These are phyloP conservation scores for Sclerospora graminicola DNA, from an alignment of 352 stramenopile species.

Conservation along the genomic window DNA sequence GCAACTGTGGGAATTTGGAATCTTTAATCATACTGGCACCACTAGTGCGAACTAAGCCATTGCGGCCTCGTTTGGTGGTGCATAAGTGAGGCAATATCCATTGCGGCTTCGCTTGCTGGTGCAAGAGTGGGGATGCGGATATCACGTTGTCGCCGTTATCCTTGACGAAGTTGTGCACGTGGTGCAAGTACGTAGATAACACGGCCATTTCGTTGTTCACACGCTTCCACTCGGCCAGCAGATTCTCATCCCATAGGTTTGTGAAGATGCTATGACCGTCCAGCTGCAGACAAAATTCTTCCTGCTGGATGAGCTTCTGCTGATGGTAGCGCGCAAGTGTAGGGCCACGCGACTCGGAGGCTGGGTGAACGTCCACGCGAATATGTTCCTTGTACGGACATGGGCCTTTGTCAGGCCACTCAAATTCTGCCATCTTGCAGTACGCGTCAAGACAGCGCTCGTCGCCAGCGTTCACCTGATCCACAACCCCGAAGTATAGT, in stretches of 20 bases:
- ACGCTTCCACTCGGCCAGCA: slow-evolving; percentile 63
- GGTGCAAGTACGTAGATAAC: slow-evolving; percentile 71
- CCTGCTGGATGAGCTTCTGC: slow-evolving; percentile 59
- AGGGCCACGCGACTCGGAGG: slow-evolving; percentile 63
- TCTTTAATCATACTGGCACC: slow-evolving; percentile 72
- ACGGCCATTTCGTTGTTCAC: slow-evolving; percentile 80
- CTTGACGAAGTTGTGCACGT: slow-evolving; percentile 75
- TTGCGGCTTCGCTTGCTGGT: not conserved
- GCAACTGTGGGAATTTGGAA: slow-evolving; percentile 65
- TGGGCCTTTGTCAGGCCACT: slow-evolving; percentile 50
- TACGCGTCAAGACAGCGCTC: slow-evolving; percentile 63
- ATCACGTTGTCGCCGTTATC: slow-evolving; percentile 68
- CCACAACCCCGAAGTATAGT: slow-evolving; percentile 72
- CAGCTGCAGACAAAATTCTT: slow-evolving; percentile 81
- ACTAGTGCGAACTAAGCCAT: slow-evolving; percentile 57
- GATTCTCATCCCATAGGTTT: slow-evolving; percentile 68
- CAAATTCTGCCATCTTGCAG: slow-evolving; percentile 56
- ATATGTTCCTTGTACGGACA: slow-evolving; percentile 71
- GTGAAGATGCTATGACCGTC: slow-evolving; percentile 83
- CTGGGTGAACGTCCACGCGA: slow-evolving; percentile 48
- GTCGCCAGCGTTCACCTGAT: slow-evolving; percentile 71
- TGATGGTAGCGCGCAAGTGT: slow-evolving; percentile 75
- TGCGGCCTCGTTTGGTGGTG: slow-evolving; percentile 56
- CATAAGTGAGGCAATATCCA: slow-evolving; percentile 54
- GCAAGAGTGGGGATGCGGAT: slow-evolving; percentile 19